Percentiles rank a stretch among this genome's conserved stretches.
These are phyloP conservation scores for Rhodotorula sp. DNA, from an alignment of 1,284 basidiomycete species.

Conservation along the genomic window DNA sequence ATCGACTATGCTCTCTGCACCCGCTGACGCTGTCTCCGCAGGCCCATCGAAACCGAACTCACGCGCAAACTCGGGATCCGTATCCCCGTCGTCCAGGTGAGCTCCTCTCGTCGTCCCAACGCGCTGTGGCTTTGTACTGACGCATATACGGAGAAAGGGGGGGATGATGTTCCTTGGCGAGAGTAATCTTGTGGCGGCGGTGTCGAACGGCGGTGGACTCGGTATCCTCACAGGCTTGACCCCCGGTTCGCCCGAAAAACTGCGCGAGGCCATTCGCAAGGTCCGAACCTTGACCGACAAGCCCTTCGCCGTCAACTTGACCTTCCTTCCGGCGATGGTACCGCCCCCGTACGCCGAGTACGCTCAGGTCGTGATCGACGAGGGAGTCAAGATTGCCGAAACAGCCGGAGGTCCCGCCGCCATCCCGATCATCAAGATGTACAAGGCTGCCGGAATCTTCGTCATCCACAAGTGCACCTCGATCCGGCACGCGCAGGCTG, in stretches of 20 bases:
- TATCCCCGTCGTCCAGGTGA: conserved; percentile 44
- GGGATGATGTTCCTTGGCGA: conserved; percentile 51
- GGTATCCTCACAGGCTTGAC: conserved; percentile 84
- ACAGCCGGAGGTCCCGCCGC: conserved; percentile 65
- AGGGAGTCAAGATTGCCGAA: conserved; percentile 85
- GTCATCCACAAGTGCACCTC: conserved; percentile 42
- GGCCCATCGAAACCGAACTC: conserved; percentile 48
- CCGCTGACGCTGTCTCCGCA: conserved; percentile 12
- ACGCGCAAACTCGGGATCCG: conserved; percentile 50
- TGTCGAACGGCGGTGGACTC: conserved; percentile 81
- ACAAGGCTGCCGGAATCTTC: conserved; percentile 39
- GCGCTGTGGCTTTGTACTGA: background rate
- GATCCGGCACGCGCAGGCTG: conserved; percentile 70
- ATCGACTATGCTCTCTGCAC: background rate
- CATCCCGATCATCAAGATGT: conserved; percentile 41
- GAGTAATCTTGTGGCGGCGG: conserved; percentile 70
- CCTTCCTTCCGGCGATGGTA: conserved; percentile 81
- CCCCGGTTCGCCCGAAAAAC: conserved; percentile 78
- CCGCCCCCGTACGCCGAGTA: conserved; percentile 78
- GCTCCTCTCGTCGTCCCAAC: background rate
- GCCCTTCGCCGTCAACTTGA: conserved; percentile 88
- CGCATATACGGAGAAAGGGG: conserved; percentile 12
- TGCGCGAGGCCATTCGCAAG: conserved; percentile 63
- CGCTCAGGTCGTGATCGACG: conserved; percentile 69
- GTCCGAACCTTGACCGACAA: conserved; percentile 68